Percentiles rank a stretch among this genome's conserved stretches.
Evolutionary conservation across 805 yeast genomes (phyloP).

Genomic region (Yamadazyma sp.): DNA sequence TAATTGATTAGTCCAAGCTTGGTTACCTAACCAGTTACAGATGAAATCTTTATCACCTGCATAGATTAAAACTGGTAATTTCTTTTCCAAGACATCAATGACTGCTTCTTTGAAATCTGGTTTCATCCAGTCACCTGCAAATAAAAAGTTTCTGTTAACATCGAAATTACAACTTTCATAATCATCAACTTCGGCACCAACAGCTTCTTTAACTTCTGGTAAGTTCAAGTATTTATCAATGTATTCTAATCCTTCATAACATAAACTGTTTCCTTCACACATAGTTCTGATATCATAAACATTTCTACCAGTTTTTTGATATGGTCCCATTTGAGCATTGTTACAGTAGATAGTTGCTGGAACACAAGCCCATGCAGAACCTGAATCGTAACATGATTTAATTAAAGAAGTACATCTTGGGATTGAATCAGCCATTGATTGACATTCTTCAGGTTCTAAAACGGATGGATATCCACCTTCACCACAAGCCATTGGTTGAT

Average conservation of each 20-base stretch:
- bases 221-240: slow-evolving; percentile 77
- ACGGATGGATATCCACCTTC: slow-evolving; percentile 80
- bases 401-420: slow-evolving; percentile 77
- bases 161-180: slow-evolving; percentile 76
- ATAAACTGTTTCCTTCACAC: slow-evolving; percentile 67
- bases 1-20: slow-evolving; percentile 36
- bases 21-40: slow-evolving; percentile 47
- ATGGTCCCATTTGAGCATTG: slow-evolving; percentile 77
- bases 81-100: slow-evolving; percentile 60
- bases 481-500: slow-evolving; percentile 94
- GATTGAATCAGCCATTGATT: slow-evolving; percentile 54
- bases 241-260: slow-evolving; percentile 77
- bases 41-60: slow-evolving; percentile 62
- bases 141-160: slow-evolving; percentile 73
- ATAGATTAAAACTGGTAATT: slow-evolving; percentile 77
- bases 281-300: slow-evolving; percentile 83
- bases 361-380: slow-evolving; percentile 79
- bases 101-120: slow-evolving; percentile 61
- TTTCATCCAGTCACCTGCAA: slow-evolving; percentile 90
- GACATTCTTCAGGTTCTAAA: slow-evolving; percentile 66
- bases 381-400: slow-evolving; percentile 71
- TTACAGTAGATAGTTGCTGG: slow-evolving; percentile 92
- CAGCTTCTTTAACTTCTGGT: slow-evolving; percentile 70
- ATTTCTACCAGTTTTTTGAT: slow-evolving; percentile 80
- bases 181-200: slow-evolving; percentile 86